Percentiles rank a stretch among this genome's conserved stretches.
phyloP scores from a whole-genome alignment of 352 stramenopile species.

The Phytopythium aichiense region DNA sequence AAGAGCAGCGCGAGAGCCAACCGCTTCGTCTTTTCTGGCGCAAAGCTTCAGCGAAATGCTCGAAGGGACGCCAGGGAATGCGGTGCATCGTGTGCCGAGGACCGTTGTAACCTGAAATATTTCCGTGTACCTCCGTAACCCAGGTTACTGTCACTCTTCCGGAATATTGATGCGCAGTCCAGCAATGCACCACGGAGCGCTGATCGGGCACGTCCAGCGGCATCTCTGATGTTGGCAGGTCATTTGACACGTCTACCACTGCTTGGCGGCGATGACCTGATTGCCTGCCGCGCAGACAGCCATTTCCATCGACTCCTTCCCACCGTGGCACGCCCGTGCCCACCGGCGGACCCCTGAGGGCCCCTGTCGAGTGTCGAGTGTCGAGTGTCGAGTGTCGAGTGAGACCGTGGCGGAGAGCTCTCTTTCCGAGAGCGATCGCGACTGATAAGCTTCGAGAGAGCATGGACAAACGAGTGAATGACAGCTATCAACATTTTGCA shows the following conservation, averaged over 20 bases:
- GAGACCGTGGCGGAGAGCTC: too few species aligned
- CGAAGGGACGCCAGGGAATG: not conserved
- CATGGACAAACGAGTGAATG: too few species aligned
- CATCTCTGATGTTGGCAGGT: too few species aligned
- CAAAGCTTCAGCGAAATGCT: not conserved
- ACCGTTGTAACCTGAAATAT: too few species aligned
- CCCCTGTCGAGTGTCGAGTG: too few species aligned
- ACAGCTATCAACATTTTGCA: too few species aligned
- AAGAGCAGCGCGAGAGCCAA: not conserved
- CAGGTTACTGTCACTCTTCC: too few species aligned
- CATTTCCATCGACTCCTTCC: not conserved
- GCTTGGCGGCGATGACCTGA: not conserved
- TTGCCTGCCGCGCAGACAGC: not conserved
- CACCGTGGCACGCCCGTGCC: not conserved
- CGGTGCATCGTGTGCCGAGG: not conserved
- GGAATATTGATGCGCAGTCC: too few species aligned
- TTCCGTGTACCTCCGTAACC: too few species aligned
- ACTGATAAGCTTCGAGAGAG: not conserved
- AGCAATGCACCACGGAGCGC: too few species aligned
- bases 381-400: too few species aligned
- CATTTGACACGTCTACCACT: not conserved
- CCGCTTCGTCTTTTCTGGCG: not conserved
- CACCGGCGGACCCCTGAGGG: not conserved
- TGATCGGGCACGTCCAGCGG: too few species aligned
- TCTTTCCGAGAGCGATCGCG: not conserved